phyloP scores from a whole-genome alignment of 2,329 filamentous ascomycete genomes.

The Fusarium longipes region DNA sequence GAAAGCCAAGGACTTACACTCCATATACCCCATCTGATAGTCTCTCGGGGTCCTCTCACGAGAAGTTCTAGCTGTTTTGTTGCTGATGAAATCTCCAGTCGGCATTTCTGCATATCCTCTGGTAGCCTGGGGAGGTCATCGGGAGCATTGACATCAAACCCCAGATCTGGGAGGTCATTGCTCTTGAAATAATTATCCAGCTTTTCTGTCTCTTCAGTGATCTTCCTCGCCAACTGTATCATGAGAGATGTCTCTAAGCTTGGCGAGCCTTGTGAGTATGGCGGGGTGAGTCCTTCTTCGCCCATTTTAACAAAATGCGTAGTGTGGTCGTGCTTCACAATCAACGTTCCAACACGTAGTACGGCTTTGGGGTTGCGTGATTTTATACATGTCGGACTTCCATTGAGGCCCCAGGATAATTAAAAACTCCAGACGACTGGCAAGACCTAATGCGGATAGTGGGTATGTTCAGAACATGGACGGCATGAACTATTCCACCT shows the following conservation, averaged over 20 bases:
- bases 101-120: constrained; percentile 57
- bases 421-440: constrained; percentile 8
- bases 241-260: constrained; percentile 53
- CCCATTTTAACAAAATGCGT: constrained; percentile 25
- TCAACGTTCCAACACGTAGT: constrained; percentile 1
- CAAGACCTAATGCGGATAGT: constrained; percentile 19
- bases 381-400: constrained; percentile 24
- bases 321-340: not conserved
- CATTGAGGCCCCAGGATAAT: constrained; percentile 5
- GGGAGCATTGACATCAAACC: constrained; percentile 59
- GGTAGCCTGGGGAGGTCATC: constrained; percentile 61
- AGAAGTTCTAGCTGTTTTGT: constrained; percentile 61
- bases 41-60: constrained; percentile 62
- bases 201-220: constrained; percentile 61
- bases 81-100: constrained; percentile 61
- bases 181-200: constrained; percentile 60
- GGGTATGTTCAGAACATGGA: constrained; percentile 7
- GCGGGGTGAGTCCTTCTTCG: constrained; percentile 46
- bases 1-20: constrained; percentile 54
- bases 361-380: constrained; percentile 10
- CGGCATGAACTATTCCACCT: constrained; percentile 11
- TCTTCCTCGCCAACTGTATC: constrained; percentile 59
- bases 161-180: constrained; percentile 55
- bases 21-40: constrained; percentile 64
- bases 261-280: constrained; percentile 49